A percentile compares a stretch with the other conserved stretches of the same genome.
These are phyloP conservation scores for Streptanthus diversifolius DNA, from an alignment of 345 rosid genomes.

Conservation along the genomic window DNA sequence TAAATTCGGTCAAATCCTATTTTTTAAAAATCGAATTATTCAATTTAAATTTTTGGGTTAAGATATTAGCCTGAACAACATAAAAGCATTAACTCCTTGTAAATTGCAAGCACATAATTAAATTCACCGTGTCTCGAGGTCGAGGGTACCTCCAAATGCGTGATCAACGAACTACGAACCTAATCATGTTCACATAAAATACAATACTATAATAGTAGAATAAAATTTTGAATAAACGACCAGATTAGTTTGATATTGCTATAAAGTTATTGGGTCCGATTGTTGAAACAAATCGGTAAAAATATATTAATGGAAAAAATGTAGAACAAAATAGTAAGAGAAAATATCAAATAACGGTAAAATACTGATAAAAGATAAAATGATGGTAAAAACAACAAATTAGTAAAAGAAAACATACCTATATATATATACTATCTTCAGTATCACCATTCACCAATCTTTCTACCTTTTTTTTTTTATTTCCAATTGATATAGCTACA, in stretches of 20 bases:
- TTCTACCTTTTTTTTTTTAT: too few relatives aligned
- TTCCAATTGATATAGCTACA: too few relatives aligned
- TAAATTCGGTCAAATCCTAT: too few relatives aligned
- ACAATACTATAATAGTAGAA: neutral
- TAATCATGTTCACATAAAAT: constrained; percentile 3
- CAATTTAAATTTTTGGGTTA: too few relatives aligned
- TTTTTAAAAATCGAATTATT: too few relatives aligned
- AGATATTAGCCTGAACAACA: too few relatives aligned
- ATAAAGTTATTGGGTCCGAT: neutral
- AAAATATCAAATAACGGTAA: neutral
- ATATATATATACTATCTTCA: neutral
- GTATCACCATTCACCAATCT: too few relatives aligned
- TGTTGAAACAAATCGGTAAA: neutral
- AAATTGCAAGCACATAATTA: constrained; percentile 12
- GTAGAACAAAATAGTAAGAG: neutral
- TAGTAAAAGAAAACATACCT: neutral
- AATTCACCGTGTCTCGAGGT: constrained; percentile 27
- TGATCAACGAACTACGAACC: constrained; percentile 12
- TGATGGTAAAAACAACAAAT: neutral
- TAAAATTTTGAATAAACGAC: neutral
- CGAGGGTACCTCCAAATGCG: constrained; percentile 3
- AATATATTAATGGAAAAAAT: neutral
- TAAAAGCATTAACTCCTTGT: too few relatives aligned
- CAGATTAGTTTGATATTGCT: neutral
- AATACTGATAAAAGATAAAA: neutral